These are phyloP conservation scores for Ministeria vibrans DNA, from an alignment of 78 protist genomes.

Conservation along the genomic window DNA sequence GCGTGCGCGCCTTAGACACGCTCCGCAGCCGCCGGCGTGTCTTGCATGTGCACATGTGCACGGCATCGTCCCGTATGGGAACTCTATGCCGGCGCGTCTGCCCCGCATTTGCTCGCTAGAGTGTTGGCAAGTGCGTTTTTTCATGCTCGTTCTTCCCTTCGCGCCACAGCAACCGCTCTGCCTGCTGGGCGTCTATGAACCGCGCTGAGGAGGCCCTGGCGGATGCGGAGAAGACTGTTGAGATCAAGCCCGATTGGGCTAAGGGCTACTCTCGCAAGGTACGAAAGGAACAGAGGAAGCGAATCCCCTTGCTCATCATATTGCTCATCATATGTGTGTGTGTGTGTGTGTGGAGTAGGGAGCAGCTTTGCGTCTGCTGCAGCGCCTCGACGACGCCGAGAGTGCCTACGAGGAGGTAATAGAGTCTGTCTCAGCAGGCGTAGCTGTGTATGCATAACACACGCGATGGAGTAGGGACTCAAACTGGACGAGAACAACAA, in stretches of 20 bases:
- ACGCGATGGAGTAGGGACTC: no score
- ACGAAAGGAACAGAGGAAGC: no score
- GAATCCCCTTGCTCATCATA: no score
- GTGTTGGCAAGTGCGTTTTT: not conserved
- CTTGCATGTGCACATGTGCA: not conserved
- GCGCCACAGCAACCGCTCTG: constrained; percentile 18
- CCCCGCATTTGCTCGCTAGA: no score
- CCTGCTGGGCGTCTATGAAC: not conserved
- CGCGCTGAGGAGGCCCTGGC: not conserved
- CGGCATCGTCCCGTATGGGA: not conserved
- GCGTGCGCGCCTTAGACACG: not conserved
- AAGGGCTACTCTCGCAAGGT: constrained; percentile 20
- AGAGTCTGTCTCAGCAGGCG: no score
- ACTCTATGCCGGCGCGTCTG: no score
- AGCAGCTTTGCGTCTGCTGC: not conserved
- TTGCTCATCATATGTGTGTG: no score
- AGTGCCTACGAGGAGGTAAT: not conserved
- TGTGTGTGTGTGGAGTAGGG: no score
- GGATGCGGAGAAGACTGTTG: constrained; percentile 8
- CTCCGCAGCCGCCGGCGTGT: not conserved
- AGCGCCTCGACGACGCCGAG: not conserved
- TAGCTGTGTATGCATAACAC: no score
- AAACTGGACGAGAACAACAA: no score
- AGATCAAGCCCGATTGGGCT: constrained; percentile 12
- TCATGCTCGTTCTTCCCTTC: not conserved